phyloP scores from a whole-genome alignment of 352 stramenopile genomes.

The Phytophthora tentaculata region DNA sequence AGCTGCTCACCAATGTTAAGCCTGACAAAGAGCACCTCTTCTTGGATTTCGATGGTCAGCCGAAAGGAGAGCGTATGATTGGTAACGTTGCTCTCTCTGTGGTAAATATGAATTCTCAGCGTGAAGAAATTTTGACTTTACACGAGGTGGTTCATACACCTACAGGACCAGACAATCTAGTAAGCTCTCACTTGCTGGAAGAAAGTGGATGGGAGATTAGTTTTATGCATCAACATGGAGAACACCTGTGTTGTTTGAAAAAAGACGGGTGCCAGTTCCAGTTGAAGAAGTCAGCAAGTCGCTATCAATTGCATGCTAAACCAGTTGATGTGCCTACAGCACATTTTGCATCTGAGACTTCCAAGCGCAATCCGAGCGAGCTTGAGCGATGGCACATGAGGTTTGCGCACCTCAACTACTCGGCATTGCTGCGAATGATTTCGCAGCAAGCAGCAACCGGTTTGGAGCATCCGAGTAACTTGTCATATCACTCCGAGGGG shows the following conservation, averaged over 20 bases:
- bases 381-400: slow-evolving; percentile 11
- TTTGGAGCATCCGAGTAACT: neutral
- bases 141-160: neutral
- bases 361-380: neutral
- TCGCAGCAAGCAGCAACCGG: neutral
- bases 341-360: too few relatives aligned
- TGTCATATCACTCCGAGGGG: too few relatives aligned
- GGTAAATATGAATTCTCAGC: neutral
- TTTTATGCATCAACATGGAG: neutral
- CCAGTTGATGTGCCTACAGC: slow-evolving; percentile 2
- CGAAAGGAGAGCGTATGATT: neutral
- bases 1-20: neutral
- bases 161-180: neutral
- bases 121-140: neutral
- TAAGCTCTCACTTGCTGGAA: neutral
- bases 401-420: slow-evolving; percentile 18
- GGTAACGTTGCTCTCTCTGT: neutral
- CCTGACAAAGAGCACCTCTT: neutral
- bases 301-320: neutral
- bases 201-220: slow-evolving; percentile 1
- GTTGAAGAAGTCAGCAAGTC: neutral
- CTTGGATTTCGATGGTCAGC: neutral
- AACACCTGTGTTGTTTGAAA: neutral
- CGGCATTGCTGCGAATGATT: slow-evolving; percentile 6
- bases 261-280: neutral